Base-by-base conservation (phyloP, 495 filamentous ascomycete species). In the Annulohypoxylon maeteangense region DNA sequence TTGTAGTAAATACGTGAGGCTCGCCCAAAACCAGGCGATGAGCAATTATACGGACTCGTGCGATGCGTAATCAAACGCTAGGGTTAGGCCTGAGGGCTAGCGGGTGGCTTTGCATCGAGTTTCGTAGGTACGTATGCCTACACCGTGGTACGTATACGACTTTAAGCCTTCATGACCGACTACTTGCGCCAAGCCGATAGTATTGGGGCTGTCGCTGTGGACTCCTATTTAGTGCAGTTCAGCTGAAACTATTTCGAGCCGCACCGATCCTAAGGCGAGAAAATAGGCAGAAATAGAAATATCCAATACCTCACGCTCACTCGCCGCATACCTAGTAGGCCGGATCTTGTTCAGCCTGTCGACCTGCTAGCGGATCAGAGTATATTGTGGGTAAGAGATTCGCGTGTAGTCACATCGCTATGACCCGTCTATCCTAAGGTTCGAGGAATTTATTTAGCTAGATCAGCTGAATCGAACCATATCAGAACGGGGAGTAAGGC, bases 191-290 rank as follows among this genome's bases (percentile, higher is more conserved):
- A 72, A 68, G 65, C 20, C 60, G 60, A 72, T 67, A 59, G 63
- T 54, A 7, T 32, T 16, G 29, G 32, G 34, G 58, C 53, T 34
- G 45, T 32, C 59, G 38, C 23, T 47, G 60, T 58, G 54, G 32
- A 16, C 42, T 53, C 27, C 7, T 62, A 20, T 53, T 36, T 62
- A 67, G 63, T 45, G 63, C 44, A 61, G 60, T 23, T 47, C 65
- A 72, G 69, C 69, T 72, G 69, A 67, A 67, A 57, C 12, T 48
- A 71, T 71, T 63, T 71, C 56, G 18, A 66, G 50, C 48, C 10
- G 48, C 31, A 57, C 38, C 8, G 29, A 23, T 36, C 22, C 18
- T 55, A 18, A 12, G 16, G n/a, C 4, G 16, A 44, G n/a, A 47
- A 50, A 54, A 54, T 11, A 29, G 32, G 4, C 18, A 18, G 22